Base-by-base conservation (phyloP, 257 asterid genomes). In the Przewalskia tangutica region DNA sequence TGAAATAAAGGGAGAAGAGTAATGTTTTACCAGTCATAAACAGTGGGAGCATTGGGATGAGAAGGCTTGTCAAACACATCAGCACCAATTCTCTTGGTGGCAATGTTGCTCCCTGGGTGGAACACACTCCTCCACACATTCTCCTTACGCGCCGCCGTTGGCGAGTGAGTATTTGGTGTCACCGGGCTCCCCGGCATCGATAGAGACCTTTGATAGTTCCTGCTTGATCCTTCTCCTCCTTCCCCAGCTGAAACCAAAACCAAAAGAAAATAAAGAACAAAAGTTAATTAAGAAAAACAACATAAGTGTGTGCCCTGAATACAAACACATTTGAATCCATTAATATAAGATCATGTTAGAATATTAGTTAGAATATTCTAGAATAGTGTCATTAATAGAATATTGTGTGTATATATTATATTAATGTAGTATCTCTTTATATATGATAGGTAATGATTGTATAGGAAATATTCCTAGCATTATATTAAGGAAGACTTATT, bases 101-200 rank as follows among this genome's bases (percentile, higher is more conserved):
- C 97, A 36, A 81, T 86, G 83, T 96, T 94, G 86, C 98, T 96
- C 23, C 99, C 98, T 0, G 99, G 99, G 82, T 94, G 83, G 90
- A 96, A 96, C 58, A 96, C 99, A 36, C 99, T 96, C 88, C 99
- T 88, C 98, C 99, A 96, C 80, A 96, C 98, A 77, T 94, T 94
- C 2, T 92, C 95, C 85, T 79, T 91, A 54, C 84, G 91, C 82
- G 79, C 71, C 16, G 59, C 88, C 32, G 93, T 81, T 0, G 97
- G 91, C 32, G 98, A 90, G 81, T 86, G 80, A 7, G 89, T 85
- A 0, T 80, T 66, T 48, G 97, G 97, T 0, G 97, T 91, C 27
- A 14, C 80, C 0, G 90, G 75, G 75, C 75, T 65, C 50, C 3
- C 18, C 20, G 97, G 93, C 91, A 92, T 90, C n/a, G 97, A 88